These are phyloP conservation scores for Phytopythium vexans DNA, from an alignment of 352 stramenopile species.

Conservation along the genomic window DNA sequence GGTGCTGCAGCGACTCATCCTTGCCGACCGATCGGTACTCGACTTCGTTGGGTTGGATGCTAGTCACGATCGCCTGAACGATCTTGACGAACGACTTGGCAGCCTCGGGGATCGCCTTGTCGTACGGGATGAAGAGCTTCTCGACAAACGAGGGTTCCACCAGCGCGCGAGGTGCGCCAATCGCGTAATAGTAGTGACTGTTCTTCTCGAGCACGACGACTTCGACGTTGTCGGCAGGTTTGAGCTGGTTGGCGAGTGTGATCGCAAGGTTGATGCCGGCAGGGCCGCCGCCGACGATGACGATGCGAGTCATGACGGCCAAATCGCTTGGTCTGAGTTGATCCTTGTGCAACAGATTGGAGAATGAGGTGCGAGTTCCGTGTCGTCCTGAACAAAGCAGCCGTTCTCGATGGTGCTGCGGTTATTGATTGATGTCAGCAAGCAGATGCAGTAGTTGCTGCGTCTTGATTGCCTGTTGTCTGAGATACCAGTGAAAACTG, in stretches of 20 bases:
- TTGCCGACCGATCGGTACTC: conserved; percentile 26
- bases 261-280: conserved; percentile 17
- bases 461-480: too few species aligned
- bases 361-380: too few species aligned
- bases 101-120: conserved; percentile 46
- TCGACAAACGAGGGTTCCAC: conserved; percentile 39
- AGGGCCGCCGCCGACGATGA: conserved; percentile 21
- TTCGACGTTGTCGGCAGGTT: conserved; percentile 27
- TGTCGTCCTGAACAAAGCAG: too few species aligned
- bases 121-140: conserved; percentile 69
- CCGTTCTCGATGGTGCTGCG: too few species aligned
- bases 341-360: too few species aligned
- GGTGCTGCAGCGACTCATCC: conserved; percentile 17
- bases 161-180: conserved; percentile 49
- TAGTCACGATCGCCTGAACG: conserved; percentile 31
- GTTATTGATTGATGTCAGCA: too few species aligned
- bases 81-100: conserved; percentile 31
- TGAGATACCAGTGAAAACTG: too few species aligned
- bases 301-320: conserved; percentile 16
- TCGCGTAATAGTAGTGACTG: conserved; percentile 37
- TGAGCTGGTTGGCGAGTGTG: conserved; percentile 22
- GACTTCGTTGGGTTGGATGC: conserved; percentile 34
- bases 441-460: too few species aligned
- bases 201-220: conserved; percentile 64
- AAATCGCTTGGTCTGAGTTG: too few species aligned